A percentile compares a stretch with the other conserved stretches of the same genome.
Evolutionary conservation across 1,139 yeast genomes (phyloP).

Genomic region (Pichia sp.): DNA sequence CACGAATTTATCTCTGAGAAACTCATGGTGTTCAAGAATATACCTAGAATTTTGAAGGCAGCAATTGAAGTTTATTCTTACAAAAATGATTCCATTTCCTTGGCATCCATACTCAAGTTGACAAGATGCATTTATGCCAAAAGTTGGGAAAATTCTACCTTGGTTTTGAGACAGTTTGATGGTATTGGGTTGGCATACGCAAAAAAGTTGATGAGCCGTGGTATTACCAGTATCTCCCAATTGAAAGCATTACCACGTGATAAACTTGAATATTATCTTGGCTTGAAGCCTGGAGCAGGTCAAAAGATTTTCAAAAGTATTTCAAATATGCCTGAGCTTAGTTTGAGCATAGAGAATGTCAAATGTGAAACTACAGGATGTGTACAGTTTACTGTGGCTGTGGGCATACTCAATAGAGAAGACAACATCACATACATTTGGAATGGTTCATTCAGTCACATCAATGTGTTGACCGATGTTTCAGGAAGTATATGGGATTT

Average conservation of each 20-base stretch:
- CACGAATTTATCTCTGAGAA: constrained; percentile 43
- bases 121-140: constrained; percentile 39
- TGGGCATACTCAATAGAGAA: constrained; percentile 20
- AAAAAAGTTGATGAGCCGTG: constrained; percentile 36
- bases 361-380: constrained; percentile 8
- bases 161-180: constrained; percentile 42
- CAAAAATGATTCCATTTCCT: constrained; percentile 39
- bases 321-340: constrained; percentile 16
- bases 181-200: constrained; percentile 41
- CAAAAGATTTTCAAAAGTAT: constrained; percentile 17
- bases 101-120: constrained; percentile 36
- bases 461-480: constrained; percentile 31
- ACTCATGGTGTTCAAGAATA: constrained; percentile 37
- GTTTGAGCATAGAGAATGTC: constrained; percentile 9
- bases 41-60: constrained; percentile 40
- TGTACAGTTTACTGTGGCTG: constrained; percentile 5
- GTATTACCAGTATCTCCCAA: constrained; percentile 30
- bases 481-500: constrained; percentile 39
- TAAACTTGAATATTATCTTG: constrained; percentile 39
- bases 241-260: constrained; percentile 31
- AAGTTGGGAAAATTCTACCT: constrained; percentile 47
- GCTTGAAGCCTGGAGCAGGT: constrained; percentile 40
- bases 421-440: constrained; percentile 26
- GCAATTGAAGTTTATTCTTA: constrained; percentile 41
- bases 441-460: constrained; percentile 34